phyloP scores from a whole-genome alignment of 352 stramenopile genomes.

The Phytophthora europaea region DNA sequence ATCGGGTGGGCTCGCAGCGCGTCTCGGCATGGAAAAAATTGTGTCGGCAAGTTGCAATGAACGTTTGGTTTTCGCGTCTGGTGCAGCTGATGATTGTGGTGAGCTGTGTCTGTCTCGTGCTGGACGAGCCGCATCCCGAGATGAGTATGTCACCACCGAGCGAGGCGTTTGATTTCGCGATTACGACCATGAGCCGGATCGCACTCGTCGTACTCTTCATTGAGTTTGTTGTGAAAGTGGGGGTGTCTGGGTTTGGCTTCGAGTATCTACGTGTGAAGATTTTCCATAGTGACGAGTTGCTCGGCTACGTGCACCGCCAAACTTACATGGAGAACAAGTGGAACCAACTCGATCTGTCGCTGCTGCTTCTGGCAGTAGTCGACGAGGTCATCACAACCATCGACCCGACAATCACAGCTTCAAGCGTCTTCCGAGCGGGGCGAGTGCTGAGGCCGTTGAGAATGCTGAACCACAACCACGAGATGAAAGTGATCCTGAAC shows the following conservation, averaged over 20 bases:
- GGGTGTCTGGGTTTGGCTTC: constrained; percentile 62
- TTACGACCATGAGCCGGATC: constrained; percentile 55
- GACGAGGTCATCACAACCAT: constrained; percentile 68
- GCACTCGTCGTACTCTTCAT: constrained; percentile 62
- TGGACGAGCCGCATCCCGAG: constrained; percentile 77
- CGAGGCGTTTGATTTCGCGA: constrained; percentile 38
- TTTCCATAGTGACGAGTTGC: constrained; percentile 70
- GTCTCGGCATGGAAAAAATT: constrained; percentile 28
- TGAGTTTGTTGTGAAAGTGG: constrained; percentile 75
- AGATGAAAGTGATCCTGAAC: constrained; percentile 83
- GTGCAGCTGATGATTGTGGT: constrained; percentile 79
- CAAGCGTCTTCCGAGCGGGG: constrained; percentile 74
- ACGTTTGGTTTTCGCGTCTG: constrained; percentile 59
- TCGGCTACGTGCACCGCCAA: constrained; percentile 72
- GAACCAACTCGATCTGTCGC: constrained; percentile 78
- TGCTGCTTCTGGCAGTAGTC: constrained; percentile 64
- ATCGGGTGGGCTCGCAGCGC: constrained; percentile 8
- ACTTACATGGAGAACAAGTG: constrained; percentile 83
- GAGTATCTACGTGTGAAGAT: constrained; percentile 68
- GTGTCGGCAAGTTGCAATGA: constrained; percentile 46
- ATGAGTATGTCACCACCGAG: constrained; percentile 59
- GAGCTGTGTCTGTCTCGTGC: constrained; percentile 75
- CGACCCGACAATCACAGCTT: constrained; percentile 50
- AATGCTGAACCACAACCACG: constrained; percentile 80
- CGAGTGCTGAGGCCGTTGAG: constrained; percentile 74